A percentile compares a stretch with the other conserved stretches of the same genome.
These are phyloP conservation scores for Pseudocercospora eumusae DNA, from an alignment of 2,329 filamentous ascomycete species.

Conservation along the genomic window DNA sequence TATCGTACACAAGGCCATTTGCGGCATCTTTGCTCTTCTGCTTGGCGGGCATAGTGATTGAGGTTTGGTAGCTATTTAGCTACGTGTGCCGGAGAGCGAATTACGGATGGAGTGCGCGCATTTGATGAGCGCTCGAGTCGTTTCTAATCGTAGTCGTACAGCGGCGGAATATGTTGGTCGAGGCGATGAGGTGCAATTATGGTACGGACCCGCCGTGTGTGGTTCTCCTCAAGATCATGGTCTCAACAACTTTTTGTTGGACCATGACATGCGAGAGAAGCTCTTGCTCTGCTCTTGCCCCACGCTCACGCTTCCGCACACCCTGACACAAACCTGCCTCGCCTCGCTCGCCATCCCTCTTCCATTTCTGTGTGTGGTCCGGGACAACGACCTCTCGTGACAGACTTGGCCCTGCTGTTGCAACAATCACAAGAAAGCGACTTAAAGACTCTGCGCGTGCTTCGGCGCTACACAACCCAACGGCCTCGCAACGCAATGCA, in stretches of 20 bases:
- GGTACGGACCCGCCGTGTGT: background rate
- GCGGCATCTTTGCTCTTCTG: conserved; percentile 32
- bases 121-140: background rate
- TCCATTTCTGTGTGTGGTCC: background rate
- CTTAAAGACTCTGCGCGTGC: background rate
- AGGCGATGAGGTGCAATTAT: background rate
- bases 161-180: background rate
- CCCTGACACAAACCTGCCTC: background rate
- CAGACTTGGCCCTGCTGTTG: background rate
- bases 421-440: too few relatives aligned
- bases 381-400: background rate
- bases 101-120: background rate
- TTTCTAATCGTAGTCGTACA: background rate
- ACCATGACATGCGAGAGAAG: background rate
- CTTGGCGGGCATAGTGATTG: conserved; percentile 12
- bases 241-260: background rate
- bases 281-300: background rate
- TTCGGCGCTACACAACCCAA: background rate
- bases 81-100: background rate
- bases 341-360: background rate
- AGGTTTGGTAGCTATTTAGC: background rate
- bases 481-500: background rate
- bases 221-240: background rate
- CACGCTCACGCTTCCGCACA: background rate
- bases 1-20: conserved; percentile 59